A percentile compares a stretch with the other conserved stretches of the same genome.
phyloP scores from a whole-genome alignment of 2,329 filamentous ascomycete genomes.

The Ceratocystis variospora region DNA sequence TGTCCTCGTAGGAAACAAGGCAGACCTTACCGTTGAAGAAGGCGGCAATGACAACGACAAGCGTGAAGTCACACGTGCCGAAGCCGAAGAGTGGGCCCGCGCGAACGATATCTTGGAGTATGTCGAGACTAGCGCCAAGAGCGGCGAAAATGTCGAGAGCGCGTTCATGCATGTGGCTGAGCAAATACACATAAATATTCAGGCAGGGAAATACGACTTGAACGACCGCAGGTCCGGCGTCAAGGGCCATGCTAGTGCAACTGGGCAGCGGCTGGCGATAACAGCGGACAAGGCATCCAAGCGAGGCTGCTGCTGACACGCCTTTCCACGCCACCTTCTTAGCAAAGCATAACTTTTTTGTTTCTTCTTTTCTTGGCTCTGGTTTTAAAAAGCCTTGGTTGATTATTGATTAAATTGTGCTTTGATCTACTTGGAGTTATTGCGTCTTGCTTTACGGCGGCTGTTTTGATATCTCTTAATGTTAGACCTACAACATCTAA shows the following conservation, averaged over 20 bases:
- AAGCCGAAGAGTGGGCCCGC: constrained; percentile 81
- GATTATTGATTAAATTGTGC: not conserved
- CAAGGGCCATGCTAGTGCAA: constrained; percentile 50
- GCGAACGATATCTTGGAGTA: constrained; percentile 81
- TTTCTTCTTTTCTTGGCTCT: not conserved
- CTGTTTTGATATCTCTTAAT: not conserved
- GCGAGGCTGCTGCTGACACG: constrained; percentile 35
- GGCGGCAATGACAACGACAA: constrained; percentile 30
- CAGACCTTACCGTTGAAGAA: constrained; percentile 51
- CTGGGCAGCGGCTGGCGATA: constrained; percentile 32
- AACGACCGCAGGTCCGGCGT: constrained; percentile 88
- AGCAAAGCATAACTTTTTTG: not conserved
- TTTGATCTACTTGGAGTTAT: not conserved
- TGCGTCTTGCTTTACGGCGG: not conserved
- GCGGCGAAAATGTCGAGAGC: constrained; percentile 80
- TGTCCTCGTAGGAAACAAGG: constrained; percentile 90
- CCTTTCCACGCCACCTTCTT: not conserved
- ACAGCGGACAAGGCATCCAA: constrained; percentile 29
- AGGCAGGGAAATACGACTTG: constrained; percentile 85
- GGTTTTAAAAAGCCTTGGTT: not conserved
- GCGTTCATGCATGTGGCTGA: constrained; percentile 90
- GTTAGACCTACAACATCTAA: not conserved
- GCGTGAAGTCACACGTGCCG: constrained; percentile 65
- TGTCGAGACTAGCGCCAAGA: constrained; percentile 93
- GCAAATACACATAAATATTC: constrained; percentile 92